Conservation (phyloP, 371 early-diverging fungal genomes). For the Mucor plumbeus region DNA sequence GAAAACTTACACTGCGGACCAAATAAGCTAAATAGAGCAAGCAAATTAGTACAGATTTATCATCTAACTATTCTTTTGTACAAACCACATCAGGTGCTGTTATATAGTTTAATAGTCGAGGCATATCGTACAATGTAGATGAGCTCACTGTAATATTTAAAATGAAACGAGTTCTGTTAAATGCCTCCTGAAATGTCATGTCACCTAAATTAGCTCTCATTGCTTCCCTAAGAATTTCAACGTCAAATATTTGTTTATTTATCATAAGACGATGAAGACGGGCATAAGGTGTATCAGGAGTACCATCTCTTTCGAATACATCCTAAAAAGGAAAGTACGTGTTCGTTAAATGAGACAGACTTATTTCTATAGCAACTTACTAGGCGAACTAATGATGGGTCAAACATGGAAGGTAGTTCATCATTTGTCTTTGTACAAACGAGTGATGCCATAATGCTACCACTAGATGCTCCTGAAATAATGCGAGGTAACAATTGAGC, state of each 20-base stretch:
- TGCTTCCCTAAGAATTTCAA: constrained; percentile 70
- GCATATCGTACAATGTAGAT: constrained; percentile 78
- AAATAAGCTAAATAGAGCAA: constrained; percentile 58
- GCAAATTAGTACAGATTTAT: not conserved
- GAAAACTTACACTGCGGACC: constrained; percentile 80
- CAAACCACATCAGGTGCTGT: constrained; percentile 83
- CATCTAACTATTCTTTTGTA: not conserved
- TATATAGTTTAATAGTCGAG: constrained; percentile 76
- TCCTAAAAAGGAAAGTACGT: constrained; percentile 22
- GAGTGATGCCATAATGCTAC: constrained; percentile 88
- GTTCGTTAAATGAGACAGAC: not conserved
- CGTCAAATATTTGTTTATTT: constrained; percentile 77
- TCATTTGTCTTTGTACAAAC: constrained; percentile 83
- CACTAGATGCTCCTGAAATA: constrained; percentile 90
- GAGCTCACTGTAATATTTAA: constrained; percentile 84
- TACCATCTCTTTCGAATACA: constrained; percentile 46
- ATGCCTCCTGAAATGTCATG: constrained; percentile 85
- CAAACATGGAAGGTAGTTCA: constrained; percentile 72
- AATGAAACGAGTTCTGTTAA: constrained; percentile 73
- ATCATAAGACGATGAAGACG: constrained; percentile 69
- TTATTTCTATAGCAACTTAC: constrained; percentile 16
- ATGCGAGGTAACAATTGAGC: constrained; percentile 81
- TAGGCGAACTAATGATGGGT: constrained; percentile 40
- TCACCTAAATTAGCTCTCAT: constrained; percentile 78
- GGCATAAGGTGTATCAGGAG: constrained; percentile 45